Percentiles rank a stretch among this genome's conserved stretches.
These are phyloP conservation scores for Phoenix dactylifera DNA, from an alignment of 176 grass and related monocot genomes.

Conservation along the genomic window DNA sequence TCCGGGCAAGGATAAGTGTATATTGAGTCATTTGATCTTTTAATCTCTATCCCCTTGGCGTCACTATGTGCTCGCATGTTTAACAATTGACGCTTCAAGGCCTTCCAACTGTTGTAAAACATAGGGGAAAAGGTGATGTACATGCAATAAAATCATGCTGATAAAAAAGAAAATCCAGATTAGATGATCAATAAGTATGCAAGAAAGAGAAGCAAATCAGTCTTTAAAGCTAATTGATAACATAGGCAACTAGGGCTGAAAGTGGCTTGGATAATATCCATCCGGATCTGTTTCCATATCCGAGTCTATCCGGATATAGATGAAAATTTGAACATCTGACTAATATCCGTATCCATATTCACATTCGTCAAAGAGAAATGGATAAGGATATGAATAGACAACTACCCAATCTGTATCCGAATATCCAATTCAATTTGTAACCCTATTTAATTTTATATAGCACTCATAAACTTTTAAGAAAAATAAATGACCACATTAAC, in stretches of 20 bases:
- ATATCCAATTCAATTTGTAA: no score
- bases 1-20: constrained; percentile 81
- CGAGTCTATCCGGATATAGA: no score
- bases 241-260: neutral
- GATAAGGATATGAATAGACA: no score
- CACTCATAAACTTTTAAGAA: no score
- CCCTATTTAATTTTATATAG: no score
- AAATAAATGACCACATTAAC: no score
- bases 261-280: no score
- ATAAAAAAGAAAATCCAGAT: neutral
- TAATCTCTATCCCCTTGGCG: constrained; percentile 78
- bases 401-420: no score
- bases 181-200: neutral
- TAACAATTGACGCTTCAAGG: constrained; percentile 67
- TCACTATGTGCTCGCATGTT: constrained; percentile 82
- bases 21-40: constrained; percentile 86
- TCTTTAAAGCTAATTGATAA: neutral
- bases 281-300: no score
- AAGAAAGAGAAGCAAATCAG: neutral
- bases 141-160: neutral
- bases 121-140: neutral
- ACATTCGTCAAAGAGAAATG: no score
- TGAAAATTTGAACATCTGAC: no score
- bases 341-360: no score
- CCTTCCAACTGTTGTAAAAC: constrained; percentile 61